Evolutionary conservation across 2,329 filamentous ascomycete genomes (phyloP).

Genomic region (Helminthosporium solani): DNA sequence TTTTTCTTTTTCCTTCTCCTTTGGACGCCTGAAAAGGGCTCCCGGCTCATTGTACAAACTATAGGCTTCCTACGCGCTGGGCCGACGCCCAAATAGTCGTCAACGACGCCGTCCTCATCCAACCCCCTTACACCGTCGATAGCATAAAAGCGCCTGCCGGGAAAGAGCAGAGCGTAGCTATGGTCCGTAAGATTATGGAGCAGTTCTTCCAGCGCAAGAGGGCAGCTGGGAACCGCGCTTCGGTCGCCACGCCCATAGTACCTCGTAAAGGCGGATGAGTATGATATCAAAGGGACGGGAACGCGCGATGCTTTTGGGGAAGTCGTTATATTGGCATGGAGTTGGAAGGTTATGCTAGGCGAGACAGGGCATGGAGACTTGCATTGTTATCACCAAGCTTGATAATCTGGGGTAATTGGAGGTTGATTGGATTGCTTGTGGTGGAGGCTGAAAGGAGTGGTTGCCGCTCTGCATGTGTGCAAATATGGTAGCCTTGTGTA

Average conservation of each 20-base stretch:
- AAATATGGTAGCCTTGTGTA: not conserved
- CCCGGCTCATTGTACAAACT: not conserved
- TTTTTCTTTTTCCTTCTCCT: too few species aligned
- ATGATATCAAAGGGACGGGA: not conserved
- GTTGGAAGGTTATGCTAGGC: not conserved
- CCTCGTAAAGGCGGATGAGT: constrained; percentile 32
- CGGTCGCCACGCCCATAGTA: constrained; percentile 34
- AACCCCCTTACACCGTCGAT: constrained; percentile 58
- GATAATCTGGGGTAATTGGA: not conserved
- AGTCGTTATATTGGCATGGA: not conserved
- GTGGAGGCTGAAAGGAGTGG: not conserved
- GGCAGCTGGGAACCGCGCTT: constrained; percentile 20
- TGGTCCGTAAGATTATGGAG: constrained; percentile 50
- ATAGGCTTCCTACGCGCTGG: constrained; percentile 58
- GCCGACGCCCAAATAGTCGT: constrained; percentile 60
- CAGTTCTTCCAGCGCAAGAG: constrained; percentile 48
- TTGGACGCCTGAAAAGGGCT: not conserved
- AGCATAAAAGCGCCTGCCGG: constrained; percentile 52
- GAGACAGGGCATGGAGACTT: not conserved
- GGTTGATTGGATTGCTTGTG: not conserved
- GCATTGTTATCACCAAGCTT: not conserved
- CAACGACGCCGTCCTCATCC: constrained; percentile 60
- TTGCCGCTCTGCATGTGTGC: not conserved
- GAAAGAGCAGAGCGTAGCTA: constrained; percentile 45
- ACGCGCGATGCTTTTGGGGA: constrained; percentile 8